Evolutionary conservation across 306 rosid species (phyloP).

Genomic region (Adenanthera pavonina): DNA sequence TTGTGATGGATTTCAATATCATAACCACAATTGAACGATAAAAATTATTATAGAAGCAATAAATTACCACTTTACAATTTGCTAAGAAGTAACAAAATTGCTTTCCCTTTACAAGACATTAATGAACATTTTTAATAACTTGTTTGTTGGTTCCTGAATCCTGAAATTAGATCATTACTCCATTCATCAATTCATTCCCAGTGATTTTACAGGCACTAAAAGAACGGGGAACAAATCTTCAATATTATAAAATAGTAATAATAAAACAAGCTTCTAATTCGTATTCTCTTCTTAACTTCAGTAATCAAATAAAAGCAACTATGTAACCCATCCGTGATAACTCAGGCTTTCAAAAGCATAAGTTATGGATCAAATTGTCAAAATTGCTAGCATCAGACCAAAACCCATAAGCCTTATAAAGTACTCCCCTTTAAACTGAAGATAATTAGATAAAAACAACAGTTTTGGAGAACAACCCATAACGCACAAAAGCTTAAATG

Average conservation of each 20-base stretch:
- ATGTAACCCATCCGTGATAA: conserved; percentile 6
- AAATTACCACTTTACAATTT: background rate
- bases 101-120: conserved; percentile 1
- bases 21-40: background rate
- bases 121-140: background rate
- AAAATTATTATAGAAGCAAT: background rate
- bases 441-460: conserved; percentile 8
- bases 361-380: conserved; percentile 37
- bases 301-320: conserved; percentile 33
- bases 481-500: conserved; percentile 33
- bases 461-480: background rate
- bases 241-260: background rate
- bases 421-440: conserved; percentile 26
- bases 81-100: background rate
- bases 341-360: conserved; percentile 25
- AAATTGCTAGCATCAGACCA: conserved; percentile 33
- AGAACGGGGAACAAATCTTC: conserved; percentile 32
- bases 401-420: conserved; percentile 34
- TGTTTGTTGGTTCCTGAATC: conserved; percentile 12
- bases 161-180: conserved; percentile 20
- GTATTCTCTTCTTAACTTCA: conserved; percentile 28
- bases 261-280: conserved; percentile 20
- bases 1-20: background rate
- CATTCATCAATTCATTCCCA: conserved; percentile 40
- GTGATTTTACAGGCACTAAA: conserved; percentile 25